Conservation (phyloP, 441 rosid species). For the Omphalea diandra region DNA sequence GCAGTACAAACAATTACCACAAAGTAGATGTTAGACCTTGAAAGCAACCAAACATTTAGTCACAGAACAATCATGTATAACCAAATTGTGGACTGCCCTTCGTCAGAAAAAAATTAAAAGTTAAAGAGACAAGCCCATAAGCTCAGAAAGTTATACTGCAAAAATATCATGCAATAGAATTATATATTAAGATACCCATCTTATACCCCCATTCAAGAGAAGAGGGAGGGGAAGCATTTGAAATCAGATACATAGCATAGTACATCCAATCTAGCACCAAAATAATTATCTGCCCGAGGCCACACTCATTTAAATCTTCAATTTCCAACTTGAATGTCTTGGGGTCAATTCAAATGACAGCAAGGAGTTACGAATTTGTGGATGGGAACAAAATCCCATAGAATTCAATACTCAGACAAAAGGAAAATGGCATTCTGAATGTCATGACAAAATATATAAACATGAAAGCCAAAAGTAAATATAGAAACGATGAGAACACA, state of each 20-base stretch:
- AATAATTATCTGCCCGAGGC: too few species aligned
- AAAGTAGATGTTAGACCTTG: neutral
- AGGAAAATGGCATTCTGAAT: neutral
- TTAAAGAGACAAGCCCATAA: neutral
- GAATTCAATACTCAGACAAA: neutral
- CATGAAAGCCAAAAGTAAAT: neutral
- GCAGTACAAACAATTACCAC: neutral
- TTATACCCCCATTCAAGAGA: neutral
- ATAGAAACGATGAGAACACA: neutral
- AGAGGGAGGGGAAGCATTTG: neutral
- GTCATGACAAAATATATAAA: neutral
- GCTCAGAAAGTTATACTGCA: too few species aligned
- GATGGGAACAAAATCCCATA: neutral
- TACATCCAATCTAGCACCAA: neutral
- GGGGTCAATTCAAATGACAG: neutral
- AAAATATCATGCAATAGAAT: neutral
- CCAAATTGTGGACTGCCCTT: neutral
- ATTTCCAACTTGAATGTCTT: neutral
- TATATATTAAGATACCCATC: neutral
- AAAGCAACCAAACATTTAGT: conserved; percentile 3
- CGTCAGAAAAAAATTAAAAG: neutral
- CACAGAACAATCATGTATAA: neutral
- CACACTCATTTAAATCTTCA: neutral
- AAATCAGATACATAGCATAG: neutral
- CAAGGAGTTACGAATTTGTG: neutral